Evolutionary conservation across 2,329 filamentous ascomycete species (phyloP).

Genomic region (Metarhizium guizhouense): DNA sequence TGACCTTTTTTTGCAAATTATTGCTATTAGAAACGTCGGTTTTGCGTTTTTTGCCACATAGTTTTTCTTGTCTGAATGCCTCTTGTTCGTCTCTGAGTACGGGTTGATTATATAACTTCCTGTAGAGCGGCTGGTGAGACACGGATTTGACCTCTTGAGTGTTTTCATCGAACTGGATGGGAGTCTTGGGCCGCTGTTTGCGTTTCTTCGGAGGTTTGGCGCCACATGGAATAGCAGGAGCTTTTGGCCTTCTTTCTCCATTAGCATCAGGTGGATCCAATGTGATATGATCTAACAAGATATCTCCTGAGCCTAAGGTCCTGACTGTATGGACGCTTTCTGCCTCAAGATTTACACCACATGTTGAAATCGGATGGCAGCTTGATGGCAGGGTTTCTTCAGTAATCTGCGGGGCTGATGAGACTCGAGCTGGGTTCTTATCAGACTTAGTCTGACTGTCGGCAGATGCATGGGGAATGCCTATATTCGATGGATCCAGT

Average conservation of each 20-base stretch:
- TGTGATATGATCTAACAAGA: neutral
- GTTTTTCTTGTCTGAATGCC: neutral
- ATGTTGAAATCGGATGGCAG: neutral
- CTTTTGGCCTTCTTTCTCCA: neutral
- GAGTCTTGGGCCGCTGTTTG: slow-evolving; percentile 25
- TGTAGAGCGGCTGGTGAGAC: slow-evolving; percentile 1
- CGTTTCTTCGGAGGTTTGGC: slow-evolving; percentile 12
- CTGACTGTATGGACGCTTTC: neutral
- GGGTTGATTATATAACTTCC: neutral
- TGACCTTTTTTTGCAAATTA: neutral
- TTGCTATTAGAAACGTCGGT: neutral
- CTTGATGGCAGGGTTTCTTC: neutral
- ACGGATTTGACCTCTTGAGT: slow-evolving; percentile 17
- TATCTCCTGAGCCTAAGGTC: neutral
- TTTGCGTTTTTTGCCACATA: neutral
- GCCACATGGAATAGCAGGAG: neutral
- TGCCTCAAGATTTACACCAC: neutral
- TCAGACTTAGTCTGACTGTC: neutral
- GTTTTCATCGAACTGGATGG: slow-evolving; percentile 22
- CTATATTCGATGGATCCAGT: neutral
- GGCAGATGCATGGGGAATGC: neutral
- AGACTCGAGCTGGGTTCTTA: neutral
- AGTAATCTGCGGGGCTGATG: neutral
- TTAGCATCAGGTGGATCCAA: neutral
- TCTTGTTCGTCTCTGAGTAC: neutral